Percentiles rank a stretch among this genome's conserved stretches.
These are phyloP conservation scores for Kodamaea nitidulidarum DNA, from an alignment of 805 yeast genomes.

Conservation along the genomic window DNA sequence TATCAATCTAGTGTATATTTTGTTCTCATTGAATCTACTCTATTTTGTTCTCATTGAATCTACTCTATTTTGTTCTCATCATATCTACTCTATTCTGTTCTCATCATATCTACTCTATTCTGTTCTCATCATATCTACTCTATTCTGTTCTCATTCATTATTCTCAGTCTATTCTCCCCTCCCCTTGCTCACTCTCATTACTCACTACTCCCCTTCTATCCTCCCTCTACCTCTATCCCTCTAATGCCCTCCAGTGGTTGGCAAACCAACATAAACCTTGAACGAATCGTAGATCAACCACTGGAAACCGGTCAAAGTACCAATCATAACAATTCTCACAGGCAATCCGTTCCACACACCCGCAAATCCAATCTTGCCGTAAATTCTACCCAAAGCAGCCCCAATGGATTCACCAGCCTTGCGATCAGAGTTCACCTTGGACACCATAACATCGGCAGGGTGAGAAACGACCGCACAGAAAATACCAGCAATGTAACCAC, in stretches of 20 bases:
- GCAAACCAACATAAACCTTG: slow-evolving; percentile 90
- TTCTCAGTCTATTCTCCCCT: background rate
- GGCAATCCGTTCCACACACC: slow-evolving; percentile 96
- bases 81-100: too few species aligned
- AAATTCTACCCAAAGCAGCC: slow-evolving; percentile 68
- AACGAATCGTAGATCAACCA: slow-evolving; percentile 96
- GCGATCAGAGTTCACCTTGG: slow-evolving; percentile 78
- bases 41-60: too few species aligned
- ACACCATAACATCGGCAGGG: slow-evolving; percentile 99
- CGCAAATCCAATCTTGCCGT: slow-evolving; percentile 74
- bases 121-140: too few species aligned
- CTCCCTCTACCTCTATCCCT: too few species aligned
- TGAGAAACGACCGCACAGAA: slow-evolving; percentile 94
- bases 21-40: too few species aligned
- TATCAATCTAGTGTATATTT: too few species aligned
- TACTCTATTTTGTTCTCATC: too few species aligned
- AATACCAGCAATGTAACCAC: slow-evolving; percentile 97
- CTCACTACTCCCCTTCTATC: too few species aligned
- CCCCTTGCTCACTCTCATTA: background rate
- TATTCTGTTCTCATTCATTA: too few species aligned
- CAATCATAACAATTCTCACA: slow-evolving; percentile 93
- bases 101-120: too few species aligned
- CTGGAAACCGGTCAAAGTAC: slow-evolving; percentile 95
- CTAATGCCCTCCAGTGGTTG: slow-evolving; percentile 76
- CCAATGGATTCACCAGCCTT: slow-evolving; percentile 62